Percentiles rank a stretch among this genome's conserved stretches.
These are phyloP conservation scores for Pterocarpus macrocarpus DNA, from an alignment of 306 rosid genomes.

Conservation along the genomic window DNA sequence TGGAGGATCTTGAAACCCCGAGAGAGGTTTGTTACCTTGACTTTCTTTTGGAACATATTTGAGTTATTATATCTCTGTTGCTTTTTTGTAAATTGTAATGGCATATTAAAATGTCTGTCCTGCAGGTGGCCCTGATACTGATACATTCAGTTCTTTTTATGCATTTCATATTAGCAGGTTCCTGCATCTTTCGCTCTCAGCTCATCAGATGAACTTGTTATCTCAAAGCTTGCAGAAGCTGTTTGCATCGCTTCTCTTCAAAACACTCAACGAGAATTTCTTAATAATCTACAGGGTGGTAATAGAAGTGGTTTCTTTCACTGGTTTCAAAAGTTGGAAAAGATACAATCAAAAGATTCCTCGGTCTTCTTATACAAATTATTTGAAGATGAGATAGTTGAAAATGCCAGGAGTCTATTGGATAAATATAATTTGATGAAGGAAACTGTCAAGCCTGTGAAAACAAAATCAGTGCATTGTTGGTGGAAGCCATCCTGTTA, in stretches of 20 bases:
- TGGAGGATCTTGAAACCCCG: conserved; percentile 86
- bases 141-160: conserved; percentile 88
- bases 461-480: conserved; percentile 50
- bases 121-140: conserved; percentile 98
- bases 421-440: conserved; percentile 64
- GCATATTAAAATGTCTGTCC: conserved; percentile 66
- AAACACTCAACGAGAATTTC: conserved; percentile 69
- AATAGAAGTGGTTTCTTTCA: conserved; percentile 55
- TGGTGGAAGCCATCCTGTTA: conserved; percentile 79
- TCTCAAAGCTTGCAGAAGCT: conserved; percentile 84
- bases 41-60: conserved; percentile 26
- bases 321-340: conserved; percentile 73
- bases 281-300: conserved; percentile 58
- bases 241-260: conserved; percentile 79
- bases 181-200: conserved; percentile 75
- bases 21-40: conserved; percentile 74
- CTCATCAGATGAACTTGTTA: conserved; percentile 67
- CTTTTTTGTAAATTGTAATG: conserved; percentile 63
- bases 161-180: conserved; percentile 93
- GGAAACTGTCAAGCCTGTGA: conserved; percentile 51
- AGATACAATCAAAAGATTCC: conserved; percentile 73
- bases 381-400: conserved; percentile 82
- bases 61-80: conserved; percentile 34
- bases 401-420: conserved; percentile 75
- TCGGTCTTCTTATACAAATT: conserved; percentile 68